Evolutionary conservation across 495 filamentous ascomycete species (phyloP).

Genomic region (Terfezia boudieri): DNA sequence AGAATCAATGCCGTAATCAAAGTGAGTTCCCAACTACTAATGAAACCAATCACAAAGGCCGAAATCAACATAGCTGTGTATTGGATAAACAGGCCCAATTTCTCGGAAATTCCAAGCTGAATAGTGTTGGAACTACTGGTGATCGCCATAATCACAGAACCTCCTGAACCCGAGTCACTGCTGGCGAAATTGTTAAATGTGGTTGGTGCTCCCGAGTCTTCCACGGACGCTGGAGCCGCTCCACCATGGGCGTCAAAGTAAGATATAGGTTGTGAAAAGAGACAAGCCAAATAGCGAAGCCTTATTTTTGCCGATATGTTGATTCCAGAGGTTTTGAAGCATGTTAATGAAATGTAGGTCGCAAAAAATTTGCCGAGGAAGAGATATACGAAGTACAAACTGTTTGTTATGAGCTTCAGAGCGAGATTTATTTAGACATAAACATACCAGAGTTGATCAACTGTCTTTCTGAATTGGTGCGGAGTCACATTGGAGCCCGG

Average conservation of each 20-base stretch:
- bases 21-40: conserved; percentile 34
- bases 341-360: conserved; percentile 34
- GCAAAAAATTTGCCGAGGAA: conserved; percentile 37
- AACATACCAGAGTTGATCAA: conserved; percentile 9
- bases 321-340: conserved; percentile 32
- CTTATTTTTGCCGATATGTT: conserved; percentile 33
- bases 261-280: conserved; percentile 31
- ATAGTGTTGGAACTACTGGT: conserved; percentile 40
- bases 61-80: conserved; percentile 28
- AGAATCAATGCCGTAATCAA: conserved; percentile 33
- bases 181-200: background rate
- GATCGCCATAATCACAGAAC: conserved; percentile 30
- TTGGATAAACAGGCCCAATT: conserved; percentile 31
- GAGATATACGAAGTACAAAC: conserved; percentile 33
- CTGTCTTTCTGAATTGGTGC: conserved; percentile 3
- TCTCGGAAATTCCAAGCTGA: conserved; percentile 45
- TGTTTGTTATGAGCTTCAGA: background rate
- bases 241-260: conserved; percentile 25
- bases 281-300: conserved; percentile 28
- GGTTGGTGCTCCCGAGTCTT: background rate
- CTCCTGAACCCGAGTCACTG: conserved; percentile 7
- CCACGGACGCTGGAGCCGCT: background rate
- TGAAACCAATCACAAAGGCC: conserved; percentile 33
- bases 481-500: conserved; percentile 2
- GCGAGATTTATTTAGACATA: background rate